Conservation (phyloP, 225 moss, liverwort and hornwort genomes). For the Bryum argenteum region DNA sequence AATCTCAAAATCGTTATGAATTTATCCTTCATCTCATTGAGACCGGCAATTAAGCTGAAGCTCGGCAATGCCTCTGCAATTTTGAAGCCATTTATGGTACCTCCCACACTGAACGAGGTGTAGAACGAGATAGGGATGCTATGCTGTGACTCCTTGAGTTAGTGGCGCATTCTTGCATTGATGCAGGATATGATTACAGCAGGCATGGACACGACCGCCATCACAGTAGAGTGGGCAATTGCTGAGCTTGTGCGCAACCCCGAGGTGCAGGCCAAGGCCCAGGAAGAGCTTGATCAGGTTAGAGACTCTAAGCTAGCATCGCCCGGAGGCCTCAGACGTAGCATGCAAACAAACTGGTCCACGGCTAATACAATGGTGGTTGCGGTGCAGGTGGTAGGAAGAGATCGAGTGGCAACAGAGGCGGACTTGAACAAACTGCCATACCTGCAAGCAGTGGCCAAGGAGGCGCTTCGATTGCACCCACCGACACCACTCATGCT, state of each 20-base stretch:
- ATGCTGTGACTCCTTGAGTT: not conserved
- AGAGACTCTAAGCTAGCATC: no score
- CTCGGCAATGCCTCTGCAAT: no score
- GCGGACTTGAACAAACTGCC: slow-evolving; percentile 68
- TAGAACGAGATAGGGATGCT: no score
- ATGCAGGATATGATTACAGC: slow-evolving; percentile 97
- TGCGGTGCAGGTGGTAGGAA: slow-evolving; percentile 72
- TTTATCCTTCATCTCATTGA: not conserved
- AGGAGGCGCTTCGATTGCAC: slow-evolving; percentile 85
- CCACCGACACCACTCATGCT: slow-evolving; percentile 94
- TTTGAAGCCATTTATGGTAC: no score
- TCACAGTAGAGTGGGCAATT: slow-evolving; percentile 93
- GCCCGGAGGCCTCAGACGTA: no score
- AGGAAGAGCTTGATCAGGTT: slow-evolving; percentile 87
- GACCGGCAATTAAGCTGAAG: no score
- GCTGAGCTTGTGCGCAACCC: slow-evolving; percentile 94
- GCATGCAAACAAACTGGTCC: no score
- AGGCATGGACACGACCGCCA: slow-evolving; percentile 99
- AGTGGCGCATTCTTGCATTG: not conserved
- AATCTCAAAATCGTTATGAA: not conserved
- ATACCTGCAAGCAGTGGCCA: slow-evolving; percentile 75
- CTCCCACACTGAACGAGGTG: no score
- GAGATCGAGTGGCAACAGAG: slow-evolving; percentile 63
- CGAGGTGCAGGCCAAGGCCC: slow-evolving; percentile 80
- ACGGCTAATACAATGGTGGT: no score